phyloP scores from a whole-genome alignment of 805 yeast genomes.

The Candida quercuum region DNA sequence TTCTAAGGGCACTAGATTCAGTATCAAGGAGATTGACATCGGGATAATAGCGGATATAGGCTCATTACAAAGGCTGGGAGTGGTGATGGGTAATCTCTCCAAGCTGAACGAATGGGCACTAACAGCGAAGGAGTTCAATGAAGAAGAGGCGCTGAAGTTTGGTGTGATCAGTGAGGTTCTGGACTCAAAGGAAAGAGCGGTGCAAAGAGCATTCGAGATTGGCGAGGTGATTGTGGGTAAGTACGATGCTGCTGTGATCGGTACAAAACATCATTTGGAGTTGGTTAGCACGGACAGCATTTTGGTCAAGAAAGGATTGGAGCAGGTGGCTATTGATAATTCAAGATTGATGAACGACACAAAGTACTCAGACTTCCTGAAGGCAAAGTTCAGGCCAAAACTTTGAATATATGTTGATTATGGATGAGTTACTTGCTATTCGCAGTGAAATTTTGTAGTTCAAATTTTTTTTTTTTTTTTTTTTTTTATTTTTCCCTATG shows the following conservation, averaged over 20 bases:
- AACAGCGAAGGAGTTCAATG: conserved; percentile 53
- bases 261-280: conserved; percentile 55
- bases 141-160: conserved; percentile 45
- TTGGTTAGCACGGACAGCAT: conserved; percentile 30
- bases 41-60: conserved; percentile 83
- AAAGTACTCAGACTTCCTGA: conserved; percentile 10
- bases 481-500: too few relatives aligned
- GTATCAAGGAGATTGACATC: conserved; percentile 64
- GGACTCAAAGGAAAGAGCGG: conserved; percentile 42
- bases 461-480: too few relatives aligned
- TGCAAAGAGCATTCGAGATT: conserved; percentile 38
- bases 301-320: conserved; percentile 40
- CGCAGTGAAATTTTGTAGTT: too few relatives aligned
- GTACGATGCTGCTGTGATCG: conserved; percentile 56
- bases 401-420: too few relatives aligned
- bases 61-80: conserved; percentile 61
- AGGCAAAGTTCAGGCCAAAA: conserved; percentile 3
- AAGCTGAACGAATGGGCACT: conserved; percentile 54
- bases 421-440: too few relatives aligned
- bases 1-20: conserved; percentile 43
- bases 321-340: conserved; percentile 49
- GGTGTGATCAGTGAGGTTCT: conserved; percentile 51
- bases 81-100: conserved; percentile 47
- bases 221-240: conserved; percentile 43
- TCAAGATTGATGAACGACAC: conserved; percentile 21